phyloP scores from a whole-genome alignment of 2,329 filamentous ascomycete genomes.

The Pestalotiopsis sp. region DNA sequence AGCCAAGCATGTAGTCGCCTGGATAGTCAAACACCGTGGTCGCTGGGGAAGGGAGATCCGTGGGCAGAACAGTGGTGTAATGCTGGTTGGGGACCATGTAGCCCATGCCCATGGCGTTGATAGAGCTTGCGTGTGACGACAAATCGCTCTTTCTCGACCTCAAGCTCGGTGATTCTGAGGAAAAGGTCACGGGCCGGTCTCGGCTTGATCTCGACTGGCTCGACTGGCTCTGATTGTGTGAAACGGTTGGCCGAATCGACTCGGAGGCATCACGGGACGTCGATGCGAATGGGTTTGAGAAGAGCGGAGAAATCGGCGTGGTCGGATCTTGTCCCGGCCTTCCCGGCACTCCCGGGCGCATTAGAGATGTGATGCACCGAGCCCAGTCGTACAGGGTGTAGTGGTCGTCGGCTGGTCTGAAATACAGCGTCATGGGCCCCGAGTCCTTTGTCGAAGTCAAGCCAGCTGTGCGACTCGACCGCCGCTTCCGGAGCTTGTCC shows the following conservation, averaged over 20 bases:
- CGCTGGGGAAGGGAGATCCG: conserved; percentile 60
- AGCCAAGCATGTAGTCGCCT: conserved; percentile 62
- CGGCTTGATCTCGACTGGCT: conserved; percentile 47
- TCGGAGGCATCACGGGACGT: conserved; percentile 44
- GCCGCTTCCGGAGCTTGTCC: conserved; percentile 65
- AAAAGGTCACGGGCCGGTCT: conserved; percentile 54
- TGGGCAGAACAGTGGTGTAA: conserved; percentile 54
- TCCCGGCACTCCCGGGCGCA: conserved; percentile 43
- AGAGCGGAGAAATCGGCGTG: conserved; percentile 56
- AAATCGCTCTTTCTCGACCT: conserved; percentile 66
- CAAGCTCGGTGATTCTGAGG: conserved; percentile 62
- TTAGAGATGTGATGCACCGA: conserved; percentile 49
- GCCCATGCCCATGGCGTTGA: conserved; percentile 42
- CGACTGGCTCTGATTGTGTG: conserved; percentile 53
- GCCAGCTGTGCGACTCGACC: conserved; percentile 65
- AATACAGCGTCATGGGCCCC: conserved; percentile 54
- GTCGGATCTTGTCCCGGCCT: conserved; percentile 51
- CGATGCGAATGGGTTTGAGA: conserved; percentile 53
- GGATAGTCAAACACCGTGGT: conserved; percentile 54
- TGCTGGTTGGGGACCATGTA: conserved; percentile 46
- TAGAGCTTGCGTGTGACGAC: conserved; percentile 58
- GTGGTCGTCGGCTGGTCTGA: conserved; percentile 58
- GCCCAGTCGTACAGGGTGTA: conserved; percentile 63
- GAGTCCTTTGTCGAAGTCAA: conserved; percentile 56
- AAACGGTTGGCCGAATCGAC: conserved; percentile 40